phyloP scores from a whole-genome alignment of 495 filamentous ascomycete species.

The Lophium mytilinum region DNA sequence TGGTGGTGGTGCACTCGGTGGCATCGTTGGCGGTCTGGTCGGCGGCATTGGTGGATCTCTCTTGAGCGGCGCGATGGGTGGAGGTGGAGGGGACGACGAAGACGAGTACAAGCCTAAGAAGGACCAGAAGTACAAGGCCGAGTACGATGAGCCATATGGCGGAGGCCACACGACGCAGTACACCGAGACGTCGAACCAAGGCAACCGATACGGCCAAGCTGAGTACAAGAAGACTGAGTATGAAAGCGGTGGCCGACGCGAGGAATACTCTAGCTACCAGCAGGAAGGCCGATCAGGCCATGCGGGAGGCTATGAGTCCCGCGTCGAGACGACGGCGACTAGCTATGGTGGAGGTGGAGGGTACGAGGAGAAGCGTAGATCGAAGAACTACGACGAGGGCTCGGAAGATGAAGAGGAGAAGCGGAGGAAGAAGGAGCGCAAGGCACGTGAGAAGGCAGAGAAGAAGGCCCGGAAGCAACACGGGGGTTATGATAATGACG shows the following conservation, averaged over 20 bases:
- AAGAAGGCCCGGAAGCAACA: background rate
- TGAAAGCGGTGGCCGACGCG: slow-evolving; percentile 37
- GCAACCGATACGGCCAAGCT: slow-evolving; percentile 40
- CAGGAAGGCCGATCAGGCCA: slow-evolving; percentile 21
- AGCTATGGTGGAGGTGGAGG: slow-evolving; percentile 21
- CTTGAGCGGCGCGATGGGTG: slow-evolving; percentile 31
- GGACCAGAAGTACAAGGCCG: slow-evolving; percentile 24
- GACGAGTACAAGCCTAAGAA: slow-evolving; percentile 39
- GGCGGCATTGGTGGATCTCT: slow-evolving; percentile 31
- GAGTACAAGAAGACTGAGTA: slow-evolving; percentile 39
- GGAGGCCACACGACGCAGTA: slow-evolving; percentile 39
- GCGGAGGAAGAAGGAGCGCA: background rate
- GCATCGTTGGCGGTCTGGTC: slow-evolving; percentile 40
- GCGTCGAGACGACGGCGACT: slow-evolving; percentile 19
- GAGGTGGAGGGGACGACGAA: slow-evolving; percentile 23
- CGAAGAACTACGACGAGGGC: background rate
- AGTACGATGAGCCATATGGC: background rate
- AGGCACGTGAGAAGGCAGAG: background rate
- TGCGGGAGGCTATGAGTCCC: slow-evolving; percentile 24
- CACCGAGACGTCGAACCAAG: slow-evolving; percentile 39
- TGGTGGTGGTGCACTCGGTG: slow-evolving; percentile 37
- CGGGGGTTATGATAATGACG: background rate
- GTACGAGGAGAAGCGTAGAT: slow-evolving; percentile 25
- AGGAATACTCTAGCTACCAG: slow-evolving; percentile 37
- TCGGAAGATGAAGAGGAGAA: background rate